Base-by-base conservation (phyloP, 495 filamentous ascomycete genomes). In the Chaetomium cochliodes region DNA sequence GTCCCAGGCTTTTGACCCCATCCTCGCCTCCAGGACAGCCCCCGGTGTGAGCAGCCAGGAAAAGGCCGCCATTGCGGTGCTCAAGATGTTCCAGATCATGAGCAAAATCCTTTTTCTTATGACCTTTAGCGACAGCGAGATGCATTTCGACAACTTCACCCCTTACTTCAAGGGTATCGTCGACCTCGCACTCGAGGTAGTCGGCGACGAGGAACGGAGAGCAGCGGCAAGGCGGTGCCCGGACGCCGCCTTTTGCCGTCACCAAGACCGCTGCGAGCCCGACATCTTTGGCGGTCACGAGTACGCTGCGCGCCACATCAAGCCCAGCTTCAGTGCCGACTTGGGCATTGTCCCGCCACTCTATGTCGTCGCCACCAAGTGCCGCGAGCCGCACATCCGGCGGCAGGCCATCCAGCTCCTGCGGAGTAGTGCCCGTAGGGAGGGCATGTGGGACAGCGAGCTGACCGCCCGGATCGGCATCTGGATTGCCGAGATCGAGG, bases 391-490 rank as follows among this genome's bases (percentile, higher is more conserved):
- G 1, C 51, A 70, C 0, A 79, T 85, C 53, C 77, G 87, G 15
- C 75, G 82, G 5, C 78, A 81, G 61, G 87, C 87, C 7, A 84
- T 89, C 50, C 72, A 76, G 58, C 69, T 88, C 12, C 74, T 89
- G 33, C 73, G 76, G 44, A 78, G 77, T 25, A 78, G 80, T 51
- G 80, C 81, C 5, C 74, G 86, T 39, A 78, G 86, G 66, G 87
- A 89, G 74, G 86, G 84, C 20, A 81, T 88, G 67, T 88, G 82
- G 82, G 84, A 89, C 70, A 87, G 85, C 66, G 73, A 82, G 63
- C 71, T 85, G 42, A 79, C 80, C 23, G 84, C 84, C 8, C 75
- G 76, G 2, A 81, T 86, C 63, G 82, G 79, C 12, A 78, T 81
- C 63, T 82, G 82, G 74, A 73, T 87, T 63, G 79, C 85, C 62